Evolutionary conservation across 768 basidiomycete genomes (phyloP), one percentile per base, ranked within the genome.

Genomic region (Lanmaoa pseudosensibilis): DNA sequence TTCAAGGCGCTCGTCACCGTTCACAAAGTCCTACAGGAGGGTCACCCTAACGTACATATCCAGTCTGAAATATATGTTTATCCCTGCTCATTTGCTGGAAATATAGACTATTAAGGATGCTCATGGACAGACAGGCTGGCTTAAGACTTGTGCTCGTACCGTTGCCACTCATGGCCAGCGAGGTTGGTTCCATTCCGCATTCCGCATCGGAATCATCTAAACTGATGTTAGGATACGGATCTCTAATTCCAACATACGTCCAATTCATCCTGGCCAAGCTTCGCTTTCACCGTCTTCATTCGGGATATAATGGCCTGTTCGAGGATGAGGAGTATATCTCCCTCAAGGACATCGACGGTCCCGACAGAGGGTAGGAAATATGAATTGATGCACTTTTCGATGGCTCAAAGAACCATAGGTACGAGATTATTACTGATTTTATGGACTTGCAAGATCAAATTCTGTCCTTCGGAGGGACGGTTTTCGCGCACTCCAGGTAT

Each of bases 311-410:
- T 73, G 97, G 97, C 25, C 76, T 99, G 7, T 99, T 99, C 69
- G 97, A 99, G 73, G 98, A 99, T 65, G 95, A 98, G 69, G 97
- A 99, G 73, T 99, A 99, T 69, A 86, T 99, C 62, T 93, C 92
- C 23, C 77, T 99, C 67, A 96, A 97, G 74, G 94, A 93, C 23
- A 97, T 98, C 59, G 94, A 98, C 69, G 94, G 98, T 77, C 97
- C 97, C 10, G 98, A 98, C 70, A 95, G 98, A 78, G 97, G 97
- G 96, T 97, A 71, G 59, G 87, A 50, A 54, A 53, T 27, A 46
- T 43, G 48, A 49, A 49, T 52, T 32, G 32, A 52, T 19, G n/a
- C 18, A 49, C 23, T 47, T 38, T 11, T 48, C 59, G 46, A 50
- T 37, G 21, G 46, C 57, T 68, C 58, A 62, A 40, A 43, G 41